Base-by-base conservation (phyloP, 1,284 basidiomycete species). In the Schizopora paradoxa region DNA sequence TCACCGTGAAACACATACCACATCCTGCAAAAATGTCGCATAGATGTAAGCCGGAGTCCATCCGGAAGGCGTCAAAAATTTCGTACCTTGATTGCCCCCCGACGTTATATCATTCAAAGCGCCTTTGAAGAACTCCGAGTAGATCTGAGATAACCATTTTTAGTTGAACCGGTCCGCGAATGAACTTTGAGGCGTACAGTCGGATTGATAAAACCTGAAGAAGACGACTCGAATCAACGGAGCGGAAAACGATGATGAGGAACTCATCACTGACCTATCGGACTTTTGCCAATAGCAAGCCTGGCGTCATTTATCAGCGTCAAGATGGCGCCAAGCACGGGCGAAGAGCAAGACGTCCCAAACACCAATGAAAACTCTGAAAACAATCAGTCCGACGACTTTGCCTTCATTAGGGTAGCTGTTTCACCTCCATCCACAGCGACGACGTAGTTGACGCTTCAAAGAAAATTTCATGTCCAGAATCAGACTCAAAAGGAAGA, bases 31-130 rank as follows among this genome's bases (percentile, higher is more conserved):
- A n/a, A n/a, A n/a, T n/a, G n/a, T n/a, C n/a, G n/a, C n/a, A n/a
- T n/a, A n/a, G n/a, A n/a, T n/a, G n/a, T n/a, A n/a, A n/a, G n/a
- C n/a, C n/a, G n/a, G n/a, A n/a, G n/a, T n/a, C n/a, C n/a, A n/a
- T n/a, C n/a, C n/a, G n/a, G n/a, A n/a, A n/a, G n/a, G n/a, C n/a
- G n/a, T n/a, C n/a, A n/a, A n/a, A n/a, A n/a, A n/a, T n/a, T n/a
- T n/a, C n/a, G n/a, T n/a, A 14, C 73, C 74, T 48, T 63, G 70
- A 56, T 71, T 75, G 2, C 63, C 63, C 11, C 73, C 73, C 10
- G 54, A 61, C 1, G 66, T 74, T 45, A 76, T 73, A 53, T 75
- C 73, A 48, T 73, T 68, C 57, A 76, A 73, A 3, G 66, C 67
- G 16, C 55, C 48, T 11, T 56, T 53, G 51, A 73, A 70, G 10